A percentile compares a stretch with the other conserved stretches of the same genome.
Evolutionary conservation across 1,284 basidiomycete species (phyloP).

Genomic region (Rhodotorula sp.): DNA sequence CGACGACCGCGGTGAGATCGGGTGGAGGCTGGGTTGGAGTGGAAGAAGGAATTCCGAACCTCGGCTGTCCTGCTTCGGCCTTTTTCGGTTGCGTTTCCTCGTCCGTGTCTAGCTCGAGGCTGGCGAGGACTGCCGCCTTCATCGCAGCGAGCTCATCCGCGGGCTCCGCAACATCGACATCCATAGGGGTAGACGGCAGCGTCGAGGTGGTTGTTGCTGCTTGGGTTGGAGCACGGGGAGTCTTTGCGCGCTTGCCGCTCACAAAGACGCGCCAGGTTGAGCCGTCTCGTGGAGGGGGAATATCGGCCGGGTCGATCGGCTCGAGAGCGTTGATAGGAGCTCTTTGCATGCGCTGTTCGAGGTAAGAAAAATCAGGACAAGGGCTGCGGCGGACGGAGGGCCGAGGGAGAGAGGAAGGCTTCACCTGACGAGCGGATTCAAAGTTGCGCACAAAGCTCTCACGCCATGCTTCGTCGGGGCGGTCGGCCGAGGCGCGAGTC

Average conservation of each 20-base stretch:
- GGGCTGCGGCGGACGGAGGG: background rate
- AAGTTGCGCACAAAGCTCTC: conserved; percentile 36
- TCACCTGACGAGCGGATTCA: conserved; percentile 18
- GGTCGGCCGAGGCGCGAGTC: background rate
- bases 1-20: conserved; percentile 1
- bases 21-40: background rate
- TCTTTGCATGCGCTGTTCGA: background rate
- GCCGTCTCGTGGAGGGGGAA: conserved; percentile 36
- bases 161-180: background rate
- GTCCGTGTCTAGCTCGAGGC: conserved; percentile 32
- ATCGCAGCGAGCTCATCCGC: conserved; percentile 18
- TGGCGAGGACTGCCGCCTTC: conserved; percentile 29
- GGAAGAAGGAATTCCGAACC: background rate
- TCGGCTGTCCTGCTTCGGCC: background rate
- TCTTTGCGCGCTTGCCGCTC: conserved; percentile 35
- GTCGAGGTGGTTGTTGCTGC: background rate
- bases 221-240: background rate
- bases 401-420: background rate
- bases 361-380: background rate
- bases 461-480: conserved; percentile 37
- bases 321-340: conserved; percentile 12
- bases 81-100: background rate
- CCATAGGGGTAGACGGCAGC: background rate
- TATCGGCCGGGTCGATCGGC: conserved; percentile 10
- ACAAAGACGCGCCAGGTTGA: conserved; percentile 41